Evolutionary conservation across 139 green algal genomes (phyloP), one percentile per base, ranked within the genome.

Genomic region (Gonium pectorale): DNA sequence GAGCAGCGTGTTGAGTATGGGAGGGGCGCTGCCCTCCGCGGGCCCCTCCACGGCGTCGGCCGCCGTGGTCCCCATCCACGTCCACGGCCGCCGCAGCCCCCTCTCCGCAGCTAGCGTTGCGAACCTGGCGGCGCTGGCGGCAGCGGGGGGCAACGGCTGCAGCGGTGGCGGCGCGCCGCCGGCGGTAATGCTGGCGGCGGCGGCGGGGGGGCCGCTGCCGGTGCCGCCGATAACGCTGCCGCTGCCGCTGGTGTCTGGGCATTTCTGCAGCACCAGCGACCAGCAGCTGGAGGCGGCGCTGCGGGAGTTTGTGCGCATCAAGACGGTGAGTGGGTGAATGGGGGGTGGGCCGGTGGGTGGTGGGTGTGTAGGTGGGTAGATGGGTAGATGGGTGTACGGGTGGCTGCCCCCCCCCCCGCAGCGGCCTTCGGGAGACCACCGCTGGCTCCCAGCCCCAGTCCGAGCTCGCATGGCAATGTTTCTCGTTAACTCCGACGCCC

Each of bases 241-340:
- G 71, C 22, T n/a, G 35, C 51, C 51, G 46, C 37, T 37, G 22
- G 63, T 3, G 64, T 29, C 22, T 33, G 56, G 56, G 19, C 11
- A 52, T 52, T 67, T 68, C 5, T 52, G 51, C 81, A 46, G 46
- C 43, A 46, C 62, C 43, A 63, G 52, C 66, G 68, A 97, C 60
- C 66, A 89, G 43, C 87, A 95, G 84, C 88, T 99, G 86, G 93
- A 98, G 88, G 82, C 90, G 37, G 87, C 92, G 63, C 92, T 99
- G 78, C 83, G 90, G 24, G 89, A 96, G 21, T 98, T 99, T 86
- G 93, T 98, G 70, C 85, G 88, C 46, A 95, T 99, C 52, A 66
- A 81, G 62, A 78, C 73, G 74, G 84, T 86, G 40, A 44, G 85
- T 35, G 56, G 19, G 56, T n/a, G n/a, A n/a, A n/a, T n/a, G n/a